Evolutionary conservation across 306 rosid genomes (phyloP), one percentile per base, ranked within the genome.

Genomic region (Castanopsis chinensis): DNA sequence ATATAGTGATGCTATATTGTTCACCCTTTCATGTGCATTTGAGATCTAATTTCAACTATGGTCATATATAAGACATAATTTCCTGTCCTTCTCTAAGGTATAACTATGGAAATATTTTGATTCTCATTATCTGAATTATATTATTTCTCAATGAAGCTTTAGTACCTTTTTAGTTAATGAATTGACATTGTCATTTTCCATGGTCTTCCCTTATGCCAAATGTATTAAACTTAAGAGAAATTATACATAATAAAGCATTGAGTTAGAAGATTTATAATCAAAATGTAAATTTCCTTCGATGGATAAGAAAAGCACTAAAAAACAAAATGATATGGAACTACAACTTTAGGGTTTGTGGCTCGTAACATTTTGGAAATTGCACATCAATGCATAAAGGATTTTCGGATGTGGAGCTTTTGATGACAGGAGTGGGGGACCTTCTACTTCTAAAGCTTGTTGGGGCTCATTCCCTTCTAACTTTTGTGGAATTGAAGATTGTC

Each of bases 331-430:
- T 63, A 84, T 79, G 88, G 94, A 84, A 87, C 84, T 33, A 4
- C 14, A 80, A 83, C 91, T 92, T 92, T 92, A 83, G 86, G 86
- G 85, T 83, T 11, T 83, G 89, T 86, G 97, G 97, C 84, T 92
- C 84, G 88, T 79, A 85, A 87, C 83, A 82, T 77, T 54, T 69
- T 86, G 82, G 75, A 87, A 87, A 20, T 90, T 87, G 79, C 83
- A 86, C 90, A 86, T 88, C 88, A 90, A 83, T 72, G 78, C 88
- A 68, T 78, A 87, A 87, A 84, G 88, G 79, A 77, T 82, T 77
- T 82, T 81, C 80, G 71, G 76, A 61, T 84, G 86, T 80, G 92
- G 60, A 86, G 84, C 93, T 90, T 90, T 87, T 85, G 80, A 77
- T 74, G 80, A 76, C 74, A 77, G 58, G 73, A 79, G 89, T 79